Evolutionary conservation across 441 rosid species (phyloP).

Genomic region (Pelargonium myrrhifolium): DNA sequence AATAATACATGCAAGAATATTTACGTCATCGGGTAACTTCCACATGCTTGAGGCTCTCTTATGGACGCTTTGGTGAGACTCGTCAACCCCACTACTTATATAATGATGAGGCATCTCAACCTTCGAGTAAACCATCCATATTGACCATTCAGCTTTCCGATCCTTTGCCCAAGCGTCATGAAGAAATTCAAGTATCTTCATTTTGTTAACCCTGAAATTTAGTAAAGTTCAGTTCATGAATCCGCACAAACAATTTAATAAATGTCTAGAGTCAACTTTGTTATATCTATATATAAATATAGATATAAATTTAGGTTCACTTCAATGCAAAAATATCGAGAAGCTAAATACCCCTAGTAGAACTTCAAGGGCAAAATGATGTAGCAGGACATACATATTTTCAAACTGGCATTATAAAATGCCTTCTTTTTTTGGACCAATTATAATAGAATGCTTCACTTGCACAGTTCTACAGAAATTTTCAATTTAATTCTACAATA

Average conservation of each 20-base stretch:
- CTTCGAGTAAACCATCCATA: slow-evolving; percentile 90
- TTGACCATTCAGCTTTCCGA: slow-evolving; percentile 93
- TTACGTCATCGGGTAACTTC: slow-evolving; percentile 64
- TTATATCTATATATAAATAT: too few species aligned
- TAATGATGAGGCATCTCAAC: slow-evolving; percentile 92
- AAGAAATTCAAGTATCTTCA: slow-evolving; percentile 52
- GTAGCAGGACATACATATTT: neutral
- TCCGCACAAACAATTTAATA: neutral
- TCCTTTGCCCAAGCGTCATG: slow-evolving; percentile 66
- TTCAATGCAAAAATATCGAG: neutral
- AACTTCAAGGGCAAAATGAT: neutral
- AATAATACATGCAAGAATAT: slow-evolving; percentile 12
- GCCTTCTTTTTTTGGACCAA: neutral
- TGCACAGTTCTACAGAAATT: neutral
- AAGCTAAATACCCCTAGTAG: neutral
- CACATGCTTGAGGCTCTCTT: slow-evolving; percentile 50
- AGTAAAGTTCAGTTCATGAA: slow-evolving; percentile 15
- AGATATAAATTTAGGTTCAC: neutral
- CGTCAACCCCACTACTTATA: slow-evolving; percentile 62
- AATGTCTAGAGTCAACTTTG: neutral
- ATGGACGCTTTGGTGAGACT: slow-evolving; percentile 42
- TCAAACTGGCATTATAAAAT: neutral
- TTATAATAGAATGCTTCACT: neutral
- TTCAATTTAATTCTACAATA: neutral
- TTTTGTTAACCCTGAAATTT: slow-evolving; percentile 51